Percentiles rank a stretch among this genome's conserved stretches.
Conservation (phyloP, 2,329 filamentous ascomycete species). For the Ophiostoma montium region DNA sequence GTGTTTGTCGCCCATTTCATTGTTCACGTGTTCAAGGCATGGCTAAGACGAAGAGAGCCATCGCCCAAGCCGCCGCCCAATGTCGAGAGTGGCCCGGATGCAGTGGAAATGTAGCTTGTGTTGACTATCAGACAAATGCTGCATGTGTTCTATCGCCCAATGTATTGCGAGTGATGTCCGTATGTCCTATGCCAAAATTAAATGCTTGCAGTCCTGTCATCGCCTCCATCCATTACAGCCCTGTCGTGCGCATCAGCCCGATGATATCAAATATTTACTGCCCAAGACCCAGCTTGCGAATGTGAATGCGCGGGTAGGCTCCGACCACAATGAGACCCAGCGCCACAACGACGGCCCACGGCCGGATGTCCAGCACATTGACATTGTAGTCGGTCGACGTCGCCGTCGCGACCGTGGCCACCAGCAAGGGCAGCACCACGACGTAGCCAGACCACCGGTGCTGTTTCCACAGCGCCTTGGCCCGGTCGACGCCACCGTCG, state of each 20-base stretch:
- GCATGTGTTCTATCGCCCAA: no score
- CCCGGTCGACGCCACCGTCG: constrained; percentile 58
- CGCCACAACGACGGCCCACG: constrained; percentile 62
- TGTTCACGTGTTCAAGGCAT: constrained; percentile 28
- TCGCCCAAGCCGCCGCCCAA: neutral
- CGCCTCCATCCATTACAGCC: neutral
- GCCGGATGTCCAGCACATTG: constrained; percentile 52
- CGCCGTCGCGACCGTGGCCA: constrained; percentile 62
- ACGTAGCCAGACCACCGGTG: constrained; percentile 66
- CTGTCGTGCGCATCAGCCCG: no score
- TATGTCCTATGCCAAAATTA: no score
- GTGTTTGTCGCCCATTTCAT: constrained; percentile 31
- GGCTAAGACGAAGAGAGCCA: neutral
- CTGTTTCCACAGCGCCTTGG: constrained; percentile 80
- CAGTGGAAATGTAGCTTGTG: neutral
- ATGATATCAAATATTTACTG: no score
- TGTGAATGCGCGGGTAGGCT: constrained; percentile 63
- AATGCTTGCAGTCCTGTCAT: neutral
- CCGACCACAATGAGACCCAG: constrained; percentile 54
- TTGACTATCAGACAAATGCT: no score
- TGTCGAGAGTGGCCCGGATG: no score
- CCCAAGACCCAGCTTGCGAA: constrained; percentile 56
- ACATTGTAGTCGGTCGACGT: constrained; percentile 63
- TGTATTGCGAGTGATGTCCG: no score
- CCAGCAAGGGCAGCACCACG: constrained; percentile 44